Evolutionary conservation across 2,329 filamentous ascomycete genomes (phyloP).

Genomic region (Alternaria tenuissima): DNA sequence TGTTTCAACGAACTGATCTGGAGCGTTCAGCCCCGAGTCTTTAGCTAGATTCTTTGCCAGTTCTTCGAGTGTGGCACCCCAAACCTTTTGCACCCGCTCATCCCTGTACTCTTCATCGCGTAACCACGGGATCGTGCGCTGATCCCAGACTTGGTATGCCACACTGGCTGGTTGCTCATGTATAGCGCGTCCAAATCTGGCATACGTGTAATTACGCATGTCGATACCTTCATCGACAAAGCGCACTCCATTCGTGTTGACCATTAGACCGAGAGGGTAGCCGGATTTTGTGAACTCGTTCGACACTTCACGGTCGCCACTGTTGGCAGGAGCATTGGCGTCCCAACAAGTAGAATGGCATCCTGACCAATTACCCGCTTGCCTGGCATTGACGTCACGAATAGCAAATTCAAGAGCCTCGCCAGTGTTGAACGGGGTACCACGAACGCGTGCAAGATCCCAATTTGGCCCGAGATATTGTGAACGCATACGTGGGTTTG

Average conservation of each 20-base stretch:
- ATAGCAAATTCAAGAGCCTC: slow-evolving; percentile 65
- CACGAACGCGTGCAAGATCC: slow-evolving; percentile 69
- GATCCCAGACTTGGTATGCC: slow-evolving; percentile 73
- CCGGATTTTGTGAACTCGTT: slow-evolving; percentile 75
- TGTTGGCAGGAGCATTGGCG: slow-evolving; percentile 63
- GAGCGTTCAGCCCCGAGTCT: slow-evolving; percentile 58
- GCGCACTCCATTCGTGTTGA: slow-evolving; percentile 66
- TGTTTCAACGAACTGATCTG: slow-evolving; percentile 60
- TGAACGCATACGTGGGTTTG: slow-evolving; percentile 64
- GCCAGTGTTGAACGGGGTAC: slow-evolving; percentile 71
- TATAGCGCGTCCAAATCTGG: slow-evolving; percentile 70
- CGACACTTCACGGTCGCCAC: slow-evolving; percentile 66
- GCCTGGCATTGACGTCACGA: slow-evolving; percentile 59
- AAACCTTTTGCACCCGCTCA: slow-evolving; percentile 64
- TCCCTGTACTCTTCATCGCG: slow-evolving; percentile 69
- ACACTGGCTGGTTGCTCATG: slow-evolving; percentile 65
- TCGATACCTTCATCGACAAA: slow-evolving; percentile 74
- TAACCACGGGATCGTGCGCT: slow-evolving; percentile 61
- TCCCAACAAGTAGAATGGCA: slow-evolving; percentile 74
- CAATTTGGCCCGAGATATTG: slow-evolving; percentile 67
- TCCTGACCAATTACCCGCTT: slow-evolving; percentile 68
- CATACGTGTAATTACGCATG: slow-evolving; percentile 73
- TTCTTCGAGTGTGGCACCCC: slow-evolving; percentile 61
- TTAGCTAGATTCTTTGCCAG: slow-evolving; percentile 61
- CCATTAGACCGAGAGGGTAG: slow-evolving; percentile 71